Evolutionary conservation across 192 early-diverging fungal species (phyloP).

Genomic region (Glomus cerebriforme): DNA sequence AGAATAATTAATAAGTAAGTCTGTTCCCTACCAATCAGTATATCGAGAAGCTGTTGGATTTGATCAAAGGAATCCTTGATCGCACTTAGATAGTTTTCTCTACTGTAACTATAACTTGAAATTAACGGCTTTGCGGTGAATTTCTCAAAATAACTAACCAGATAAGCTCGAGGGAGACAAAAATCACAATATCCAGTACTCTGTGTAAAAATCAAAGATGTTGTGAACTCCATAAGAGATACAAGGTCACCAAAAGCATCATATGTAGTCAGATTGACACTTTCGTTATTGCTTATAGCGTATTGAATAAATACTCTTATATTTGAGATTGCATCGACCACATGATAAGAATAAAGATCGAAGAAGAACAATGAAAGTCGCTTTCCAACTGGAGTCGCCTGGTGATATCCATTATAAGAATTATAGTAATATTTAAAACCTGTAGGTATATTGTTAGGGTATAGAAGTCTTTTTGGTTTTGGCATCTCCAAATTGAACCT

Average conservation of each 20-base stretch:
- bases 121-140: not conserved
- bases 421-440: not conserved
- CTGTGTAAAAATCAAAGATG: not conserved
- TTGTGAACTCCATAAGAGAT: conserved; percentile 22
- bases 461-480: not conserved
- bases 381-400: not conserved
- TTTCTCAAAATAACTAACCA: not conserved
- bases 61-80: not conserved
- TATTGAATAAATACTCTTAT: not conserved
- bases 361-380: not conserved
- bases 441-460: too few relatives aligned
- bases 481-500: not conserved
- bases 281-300: conserved; percentile 1
- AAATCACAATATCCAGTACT: not conserved
- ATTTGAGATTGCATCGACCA: not conserved
- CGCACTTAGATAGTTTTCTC: not conserved
- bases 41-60: conserved; percentile 2
- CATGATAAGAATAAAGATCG: not conserved
- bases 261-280: not conserved
- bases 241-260: not conserved
- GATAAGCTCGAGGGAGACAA: conserved; percentile 9
- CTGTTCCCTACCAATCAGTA: not conserved
- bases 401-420: not conserved
- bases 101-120: not conserved
- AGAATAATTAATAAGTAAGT: not conserved